A percentile compares a stretch with the other conserved stretches of the same genome.
Evolutionary conservation across 495 filamentous ascomycete genomes (phyloP).

Genomic region (Poronia punctata): DNA sequence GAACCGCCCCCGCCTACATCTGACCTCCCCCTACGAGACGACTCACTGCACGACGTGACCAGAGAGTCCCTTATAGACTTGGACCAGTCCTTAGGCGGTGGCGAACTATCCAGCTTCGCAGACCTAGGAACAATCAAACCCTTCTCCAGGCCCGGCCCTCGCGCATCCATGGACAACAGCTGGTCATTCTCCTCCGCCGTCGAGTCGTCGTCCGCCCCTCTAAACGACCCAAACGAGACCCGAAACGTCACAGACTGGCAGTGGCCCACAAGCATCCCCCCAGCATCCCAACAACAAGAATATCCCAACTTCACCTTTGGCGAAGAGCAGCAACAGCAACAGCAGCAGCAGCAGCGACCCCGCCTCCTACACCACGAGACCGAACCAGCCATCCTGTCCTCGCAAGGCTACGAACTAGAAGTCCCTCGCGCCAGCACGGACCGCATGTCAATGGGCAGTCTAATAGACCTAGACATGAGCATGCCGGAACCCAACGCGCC

Average conservation of each 20-base stretch:
- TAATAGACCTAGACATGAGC: conserved; percentile 49
- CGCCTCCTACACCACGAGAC: conserved; percentile 43
- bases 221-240: conserved; percentile 42
- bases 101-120: conserved; percentile 44
- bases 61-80: conserved; percentile 53
- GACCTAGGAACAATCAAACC: conserved; percentile 56
- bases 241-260: conserved; percentile 56
- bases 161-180: conserved; percentile 36
- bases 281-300: conserved; percentile 45
- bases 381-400: conserved; percentile 37
- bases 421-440: conserved; percentile 19
- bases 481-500: conserved; percentile 28
- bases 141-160: conserved; percentile 24
- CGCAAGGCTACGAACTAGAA: conserved; percentile 31
- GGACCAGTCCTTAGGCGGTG: conserved; percentile 42
- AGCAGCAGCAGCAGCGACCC: too few species aligned
- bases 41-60: conserved; percentile 42
- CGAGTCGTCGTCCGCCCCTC: conserved; percentile 38
- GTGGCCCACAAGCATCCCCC: conserved; percentile 46
- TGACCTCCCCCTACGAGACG: conserved; percentile 48
- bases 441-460: conserved; percentile 36
- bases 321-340: too few species aligned
- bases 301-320: conserved; percentile 41
- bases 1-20: conserved; percentile 27
- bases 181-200: conserved; percentile 28